Evolutionary conservation across 768 basidiomycete species (phyloP).

Genomic region (Boletus insuetus): DNA sequence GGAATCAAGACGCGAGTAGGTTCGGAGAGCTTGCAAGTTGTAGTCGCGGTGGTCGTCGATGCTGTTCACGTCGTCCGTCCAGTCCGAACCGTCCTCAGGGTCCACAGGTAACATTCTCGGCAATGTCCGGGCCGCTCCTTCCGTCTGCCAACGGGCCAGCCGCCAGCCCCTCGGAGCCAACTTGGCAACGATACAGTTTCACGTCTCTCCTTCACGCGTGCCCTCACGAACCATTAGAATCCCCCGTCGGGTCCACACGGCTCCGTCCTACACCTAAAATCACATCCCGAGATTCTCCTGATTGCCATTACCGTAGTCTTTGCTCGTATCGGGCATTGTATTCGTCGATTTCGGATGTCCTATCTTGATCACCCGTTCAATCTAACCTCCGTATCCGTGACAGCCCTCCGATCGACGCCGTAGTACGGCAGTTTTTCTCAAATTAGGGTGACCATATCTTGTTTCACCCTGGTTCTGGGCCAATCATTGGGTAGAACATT

Average conservation of each 20-base stretch:
- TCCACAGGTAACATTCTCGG: constrained; percentile 4
- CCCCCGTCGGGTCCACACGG: constrained; percentile 13
- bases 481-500: not conserved
- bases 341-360: not conserved
- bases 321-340: not conserved
- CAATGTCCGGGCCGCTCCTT: constrained; percentile 18
- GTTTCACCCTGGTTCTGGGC: not conserved
- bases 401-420: constrained; percentile 5
- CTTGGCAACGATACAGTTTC: constrained; percentile 1
- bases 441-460: not conserved
- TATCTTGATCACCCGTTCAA: not conserved
- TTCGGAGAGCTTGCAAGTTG: not conserved
- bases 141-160: too few species aligned
- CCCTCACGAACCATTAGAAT: constrained; percentile 5
- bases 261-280: not conserved
- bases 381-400: not conserved
- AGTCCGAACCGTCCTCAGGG: not conserved
- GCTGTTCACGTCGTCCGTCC: not conserved
- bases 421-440: not conserved
- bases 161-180: constrained; percentile 6
- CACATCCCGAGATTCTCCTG: constrained; percentile 17
- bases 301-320: not conserved
- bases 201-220: not conserved
- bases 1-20: not conserved
- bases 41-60: not conserved